These are phyloP conservation scores for Haplosporangium sp. DNA, from an alignment of 371 early-diverging fungal genomes.

Conservation along the genomic window DNA sequence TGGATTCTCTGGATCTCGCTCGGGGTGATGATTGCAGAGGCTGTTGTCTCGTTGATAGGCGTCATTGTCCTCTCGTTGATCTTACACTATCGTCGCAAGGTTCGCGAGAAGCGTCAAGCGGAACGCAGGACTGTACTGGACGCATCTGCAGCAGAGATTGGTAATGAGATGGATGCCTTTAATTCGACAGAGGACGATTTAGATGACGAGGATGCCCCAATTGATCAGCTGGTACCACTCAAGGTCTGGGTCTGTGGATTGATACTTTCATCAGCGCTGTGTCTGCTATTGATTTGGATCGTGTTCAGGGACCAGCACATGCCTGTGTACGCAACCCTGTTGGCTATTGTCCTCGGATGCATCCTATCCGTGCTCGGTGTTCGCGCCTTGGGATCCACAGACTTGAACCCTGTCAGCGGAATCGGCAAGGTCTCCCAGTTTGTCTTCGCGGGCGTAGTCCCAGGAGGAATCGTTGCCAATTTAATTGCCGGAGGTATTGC, in stretches of 20 bases:
- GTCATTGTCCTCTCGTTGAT: constrained; percentile 59
- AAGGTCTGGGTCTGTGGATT: constrained; percentile 74
- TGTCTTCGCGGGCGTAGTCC: constrained; percentile 79
- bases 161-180: constrained; percentile 7
- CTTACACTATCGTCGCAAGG: constrained; percentile 20
- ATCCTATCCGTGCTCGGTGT: constrained; percentile 67
- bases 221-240: constrained; percentile 61
- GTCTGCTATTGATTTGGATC: constrained; percentile 66
- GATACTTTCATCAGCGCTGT: constrained; percentile 63
- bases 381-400: constrained; percentile 85
- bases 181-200: constrained; percentile 20
- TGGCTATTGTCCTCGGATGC: constrained; percentile 62
- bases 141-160: constrained; percentile 2
- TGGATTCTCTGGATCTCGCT: constrained; percentile 87
- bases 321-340: constrained; percentile 59
- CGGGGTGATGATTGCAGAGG: constrained; percentile 89
- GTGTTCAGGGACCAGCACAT: constrained; percentile 64
- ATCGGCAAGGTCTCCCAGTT: constrained; percentile 91
- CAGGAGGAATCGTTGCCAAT: constrained; percentile 81
- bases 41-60: constrained; percentile 70
- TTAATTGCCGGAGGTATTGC: constrained; percentile 89
- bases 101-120: constrained; percentile 12
- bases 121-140: constrained; percentile 17
- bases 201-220: constrained; percentile 59
- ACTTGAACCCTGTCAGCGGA: constrained; percentile 85